Percentiles rank a stretch among this genome's conserved stretches.
These are phyloP conservation scores for Alternaria burnsii DNA, from an alignment of 2,329 filamentous ascomycete species.

Conservation along the genomic window DNA sequence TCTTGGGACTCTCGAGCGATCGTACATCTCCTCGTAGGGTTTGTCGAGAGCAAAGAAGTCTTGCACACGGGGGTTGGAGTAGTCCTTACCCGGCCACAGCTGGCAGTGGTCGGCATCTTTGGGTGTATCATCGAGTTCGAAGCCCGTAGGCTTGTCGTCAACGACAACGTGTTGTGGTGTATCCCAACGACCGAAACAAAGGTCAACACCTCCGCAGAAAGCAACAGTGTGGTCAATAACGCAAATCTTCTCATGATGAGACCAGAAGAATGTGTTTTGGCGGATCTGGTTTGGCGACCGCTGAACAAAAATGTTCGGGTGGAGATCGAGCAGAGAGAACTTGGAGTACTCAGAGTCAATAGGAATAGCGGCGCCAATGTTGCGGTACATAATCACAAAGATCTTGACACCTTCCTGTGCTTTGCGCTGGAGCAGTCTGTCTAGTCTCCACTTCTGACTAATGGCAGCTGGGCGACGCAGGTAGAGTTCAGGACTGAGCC, in stretches of 20 bases:
- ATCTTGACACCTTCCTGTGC: constrained; percentile 95
- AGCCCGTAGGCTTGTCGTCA: constrained; percentile 94
- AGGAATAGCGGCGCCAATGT: constrained; percentile 94
- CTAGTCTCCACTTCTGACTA: constrained; percentile 96
- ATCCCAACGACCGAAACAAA: constrained; percentile 98
- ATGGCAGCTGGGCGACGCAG: constrained; percentile 92
- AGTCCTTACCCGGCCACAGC: constrained; percentile 97
- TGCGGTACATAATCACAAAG: constrained; percentile 97
- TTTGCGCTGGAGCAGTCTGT: constrained; percentile 91
- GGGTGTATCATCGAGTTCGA: constrained; percentile 75
- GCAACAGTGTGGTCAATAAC: constrained; percentile 95
- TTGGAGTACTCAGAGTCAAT: constrained; percentile 99
- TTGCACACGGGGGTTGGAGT: constrained; percentile 93
- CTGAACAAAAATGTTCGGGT: constrained; percentile 96
- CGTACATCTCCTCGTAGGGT: constrained; percentile 99
- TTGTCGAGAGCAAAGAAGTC: constrained; percentile 94
- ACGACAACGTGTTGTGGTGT: constrained; percentile 89
- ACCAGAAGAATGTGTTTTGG: constrained; percentile 99
- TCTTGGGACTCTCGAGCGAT: constrained; percentile 83
- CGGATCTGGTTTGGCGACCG: constrained; percentile 97
- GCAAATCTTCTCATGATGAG: constrained; percentile 98
- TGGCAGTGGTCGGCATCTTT: constrained; percentile 95
- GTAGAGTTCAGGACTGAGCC: constrained; percentile 95
- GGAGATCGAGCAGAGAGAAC: constrained; percentile 91
- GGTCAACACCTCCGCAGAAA: constrained; percentile 93